Base-by-base conservation (phyloP, 495 filamentous ascomycete species). In the Aspergillus asperescens region DNA sequence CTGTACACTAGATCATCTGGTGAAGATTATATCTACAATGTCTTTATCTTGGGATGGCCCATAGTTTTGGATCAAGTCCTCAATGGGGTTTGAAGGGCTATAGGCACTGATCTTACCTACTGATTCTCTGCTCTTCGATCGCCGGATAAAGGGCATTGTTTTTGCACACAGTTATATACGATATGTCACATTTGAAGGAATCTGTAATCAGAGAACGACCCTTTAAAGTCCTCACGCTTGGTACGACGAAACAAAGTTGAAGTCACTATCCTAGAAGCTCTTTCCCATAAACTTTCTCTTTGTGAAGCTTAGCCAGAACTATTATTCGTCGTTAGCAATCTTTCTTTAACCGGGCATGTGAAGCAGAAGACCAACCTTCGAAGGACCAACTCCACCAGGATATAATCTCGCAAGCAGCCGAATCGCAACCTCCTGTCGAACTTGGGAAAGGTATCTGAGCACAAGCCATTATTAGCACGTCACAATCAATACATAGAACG, bases 241-340 rank as follows among this genome's bases (percentile, higher is more conserved):
- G 44, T 32, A 54, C 42, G 50, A 52, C 40, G 46, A 43, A 50
- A 56, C 39, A 58, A 60, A 58, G 60, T 34, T 22, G 55, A 55
- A 58, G 40, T 55, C 54, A 46, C 62, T 65, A 69, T 24, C 60
- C 73, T 76, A 89, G 65, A 90, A 77, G 60, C 81, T 83, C 79
- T 96, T 96, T 63, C 91, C 91, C 94, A 98, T 97, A 69, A 98
- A 98, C 79, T 95, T 95, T 68, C 93, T 83, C 81, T 97, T 98
- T 41, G 87, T 86, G 68, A 96, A 98, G 76, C 92, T 96, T 58
- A 98, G 75, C 93, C 93, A 98, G 87, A 91, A 97, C 82, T 87
- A 52, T 16, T 7, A 7, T 18, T 12, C 5, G 8, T 45, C 9
- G 61, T 59, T 47, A 51, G 48, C 25, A 22, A 7, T 1, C 4